Percentiles rank a stretch among this genome's conserved stretches.
phyloP scores from a whole-genome alignment of 2,329 filamentous ascomycete genomes.

The Gaeumannomyces tritici region DNA sequence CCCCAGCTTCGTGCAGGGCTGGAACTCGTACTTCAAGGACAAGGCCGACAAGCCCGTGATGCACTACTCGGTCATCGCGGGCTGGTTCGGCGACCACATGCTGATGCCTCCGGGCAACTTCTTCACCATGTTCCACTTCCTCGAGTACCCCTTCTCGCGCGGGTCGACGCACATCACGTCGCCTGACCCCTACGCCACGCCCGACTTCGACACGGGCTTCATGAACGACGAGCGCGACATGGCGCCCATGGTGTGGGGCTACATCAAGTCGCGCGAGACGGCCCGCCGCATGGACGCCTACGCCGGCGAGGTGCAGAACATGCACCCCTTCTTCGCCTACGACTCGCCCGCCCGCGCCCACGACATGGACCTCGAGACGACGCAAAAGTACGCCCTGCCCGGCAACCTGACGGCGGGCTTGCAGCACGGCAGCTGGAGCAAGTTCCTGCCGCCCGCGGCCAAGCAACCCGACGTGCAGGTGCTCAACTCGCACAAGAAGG shows the following conservation, averaged over 20 bases:
- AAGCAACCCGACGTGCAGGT: constrained; percentile 31
- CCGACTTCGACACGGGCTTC: constrained; percentile 73
- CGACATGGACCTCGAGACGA: constrained; percentile 67
- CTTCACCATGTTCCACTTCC: constrained; percentile 78
- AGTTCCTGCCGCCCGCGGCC: constrained; percentile 44
- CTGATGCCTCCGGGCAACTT: constrained; percentile 65
- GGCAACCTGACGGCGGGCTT: constrained; percentile 64
- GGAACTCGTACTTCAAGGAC: constrained; percentile 75
- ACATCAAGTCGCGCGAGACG: constrained; percentile 75
- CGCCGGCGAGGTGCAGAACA: constrained; percentile 59
- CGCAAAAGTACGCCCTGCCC: constrained; percentile 64
- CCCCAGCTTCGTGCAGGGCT: constrained; percentile 63
- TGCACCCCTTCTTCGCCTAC: constrained; percentile 65
- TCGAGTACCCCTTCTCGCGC: constrained; percentile 69
- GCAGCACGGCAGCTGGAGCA: constrained; percentile 63
- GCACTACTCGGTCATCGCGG: constrained; percentile 72
- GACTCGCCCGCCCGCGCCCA: constrained; percentile 59
- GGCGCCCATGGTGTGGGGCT: constrained; percentile 77
- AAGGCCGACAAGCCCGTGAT: constrained; percentile 82
- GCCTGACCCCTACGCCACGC: constrained; percentile 62
- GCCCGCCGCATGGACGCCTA: constrained; percentile 70
- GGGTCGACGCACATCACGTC: constrained; percentile 62
- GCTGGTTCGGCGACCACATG: constrained; percentile 54
- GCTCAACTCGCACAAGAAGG: constrained; percentile 56
- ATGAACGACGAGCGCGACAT: constrained; percentile 82